These are phyloP conservation scores for Prinsepia uniflora DNA, from an alignment of 306 rosid genomes.

Conservation along the genomic window DNA sequence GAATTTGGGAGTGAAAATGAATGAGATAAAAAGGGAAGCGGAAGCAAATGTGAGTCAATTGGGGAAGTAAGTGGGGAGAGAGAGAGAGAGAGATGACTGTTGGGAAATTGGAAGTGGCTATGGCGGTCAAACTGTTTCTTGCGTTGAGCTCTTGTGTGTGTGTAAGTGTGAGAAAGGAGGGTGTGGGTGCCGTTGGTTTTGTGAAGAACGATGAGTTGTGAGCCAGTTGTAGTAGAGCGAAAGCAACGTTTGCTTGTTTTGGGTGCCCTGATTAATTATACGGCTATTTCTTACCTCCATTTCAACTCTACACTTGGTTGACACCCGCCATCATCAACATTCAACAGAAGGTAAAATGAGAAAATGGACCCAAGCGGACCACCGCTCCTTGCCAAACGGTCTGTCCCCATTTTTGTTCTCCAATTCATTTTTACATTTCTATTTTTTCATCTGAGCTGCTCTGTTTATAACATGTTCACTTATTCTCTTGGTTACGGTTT, in stretches of 20 bases:
- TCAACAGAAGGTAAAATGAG: no score
- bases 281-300: conserved; percentile 24
- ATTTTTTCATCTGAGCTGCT: neutral
- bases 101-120: conserved; percentile 20
- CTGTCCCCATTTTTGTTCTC: neutral
- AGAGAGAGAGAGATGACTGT: conserved; percentile 6
- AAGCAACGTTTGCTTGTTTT: conserved; percentile 52
- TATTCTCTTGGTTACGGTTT: no score
- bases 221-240: conserved; percentile 58
- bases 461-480: no score
- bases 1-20: conserved; percentile 3
- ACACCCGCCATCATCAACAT: neutral
- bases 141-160: neutral
- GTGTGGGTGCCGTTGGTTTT: neutral
- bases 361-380: conserved; percentile 29
- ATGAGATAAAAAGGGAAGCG: neutral
- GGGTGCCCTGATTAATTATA: conserved; percentile 26
- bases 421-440: neutral
- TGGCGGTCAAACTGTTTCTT: conserved; percentile 52
- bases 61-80: neutral
- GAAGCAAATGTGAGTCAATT: conserved; percentile 6
- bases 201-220: conserved; percentile 25
- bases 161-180: neutral
- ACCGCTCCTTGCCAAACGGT: neutral
- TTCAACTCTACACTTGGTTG: conserved; percentile 42